A percentile compares a stretch with the other conserved stretches of the same genome.
Conservation (phyloP, 495 filamentous ascomycete genomes). For the Xylaria cubensis region DNA sequence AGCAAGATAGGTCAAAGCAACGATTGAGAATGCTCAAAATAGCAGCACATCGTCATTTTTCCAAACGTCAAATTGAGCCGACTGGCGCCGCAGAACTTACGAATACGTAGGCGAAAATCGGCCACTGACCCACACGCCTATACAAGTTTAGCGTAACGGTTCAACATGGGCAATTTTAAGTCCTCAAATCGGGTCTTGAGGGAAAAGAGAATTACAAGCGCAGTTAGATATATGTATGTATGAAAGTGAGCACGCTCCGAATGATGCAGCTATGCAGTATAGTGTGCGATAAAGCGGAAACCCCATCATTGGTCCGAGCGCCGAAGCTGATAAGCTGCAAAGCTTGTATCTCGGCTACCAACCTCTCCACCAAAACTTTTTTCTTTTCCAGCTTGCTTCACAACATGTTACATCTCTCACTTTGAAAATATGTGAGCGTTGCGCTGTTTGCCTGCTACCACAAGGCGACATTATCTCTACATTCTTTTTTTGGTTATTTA, state of each 20-base stretch:
- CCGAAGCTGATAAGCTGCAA: constrained; percentile 9
- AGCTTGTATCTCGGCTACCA: neutral
- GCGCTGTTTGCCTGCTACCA: constrained; percentile 18
- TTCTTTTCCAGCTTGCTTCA: neutral
- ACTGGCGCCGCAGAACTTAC: neutral
- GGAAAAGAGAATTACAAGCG: neutral
- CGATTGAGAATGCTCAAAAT: neutral
- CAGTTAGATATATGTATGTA: too few species aligned
- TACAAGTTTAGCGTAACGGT: too few species aligned
- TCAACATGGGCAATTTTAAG: neutral
- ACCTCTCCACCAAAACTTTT: neutral
- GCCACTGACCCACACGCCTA: constrained; percentile 1
- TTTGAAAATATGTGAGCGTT: constrained; percentile 28
- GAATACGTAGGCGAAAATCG: neutral
- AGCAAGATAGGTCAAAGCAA: neutral
- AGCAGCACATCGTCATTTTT: constrained; percentile 15
- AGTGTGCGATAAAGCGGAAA: neutral
- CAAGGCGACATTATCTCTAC: constrained; percentile 16
- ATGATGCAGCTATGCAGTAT: too few species aligned
- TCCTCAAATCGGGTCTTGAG: neutral
- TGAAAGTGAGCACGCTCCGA: too few species aligned
- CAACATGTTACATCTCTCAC: neutral
- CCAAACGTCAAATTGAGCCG: neutral
- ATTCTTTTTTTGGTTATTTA: neutral
- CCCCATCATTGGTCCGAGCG: constrained; percentile 8